Evolutionary conservation across 2,329 filamentous ascomycete species (phyloP).

Genomic region (Penicillium sumatraense): DNA sequence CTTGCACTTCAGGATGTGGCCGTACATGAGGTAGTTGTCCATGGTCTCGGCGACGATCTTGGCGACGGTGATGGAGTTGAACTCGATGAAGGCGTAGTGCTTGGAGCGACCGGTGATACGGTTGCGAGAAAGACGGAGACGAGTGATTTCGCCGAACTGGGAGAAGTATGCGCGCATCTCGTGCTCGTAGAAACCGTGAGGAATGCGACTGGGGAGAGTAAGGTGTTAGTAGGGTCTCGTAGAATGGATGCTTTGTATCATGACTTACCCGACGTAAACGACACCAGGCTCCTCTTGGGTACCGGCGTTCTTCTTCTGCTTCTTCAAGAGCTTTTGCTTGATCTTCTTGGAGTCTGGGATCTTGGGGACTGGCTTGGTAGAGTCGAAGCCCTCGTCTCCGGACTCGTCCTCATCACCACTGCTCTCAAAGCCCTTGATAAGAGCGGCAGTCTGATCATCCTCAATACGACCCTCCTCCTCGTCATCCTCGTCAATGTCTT

Average conservation of each 20-base stretch:
- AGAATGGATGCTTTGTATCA: slow-evolving; percentile 8
- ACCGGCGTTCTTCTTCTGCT: slow-evolving; percentile 51
- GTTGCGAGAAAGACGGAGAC: slow-evolving; percentile 84
- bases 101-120: slow-evolving; percentile 88
- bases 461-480: slow-evolving; percentile 41
- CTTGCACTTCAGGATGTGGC: slow-evolving; percentile 89
- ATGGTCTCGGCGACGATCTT: slow-evolving; percentile 93
- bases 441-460: slow-evolving; percentile 58
- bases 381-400: slow-evolving; percentile 52
- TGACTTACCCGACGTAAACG: slow-evolving; percentile 75
- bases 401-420: slow-evolving; percentile 57
- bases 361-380: slow-evolving; percentile 47
- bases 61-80: slow-evolving; percentile 75
- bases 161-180: slow-evolving; percentile 93
- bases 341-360: slow-evolving; percentile 52
- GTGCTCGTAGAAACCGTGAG: slow-evolving; percentile 95
- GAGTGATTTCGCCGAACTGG: slow-evolving; percentile 84
- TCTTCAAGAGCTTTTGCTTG: slow-evolving; percentile 57
- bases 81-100: slow-evolving; percentile 95
- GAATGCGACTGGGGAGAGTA: slow-evolving; percentile 66
- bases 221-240: slow-evolving; percentile 8
- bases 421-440: slow-evolving; percentile 61
- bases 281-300: slow-evolving; percentile 66
- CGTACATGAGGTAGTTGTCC: slow-evolving; percentile 96
- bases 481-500: background rate